Conservation (phyloP, 1,284 basidiomycete species). For the Athelia psychrophila region DNA sequence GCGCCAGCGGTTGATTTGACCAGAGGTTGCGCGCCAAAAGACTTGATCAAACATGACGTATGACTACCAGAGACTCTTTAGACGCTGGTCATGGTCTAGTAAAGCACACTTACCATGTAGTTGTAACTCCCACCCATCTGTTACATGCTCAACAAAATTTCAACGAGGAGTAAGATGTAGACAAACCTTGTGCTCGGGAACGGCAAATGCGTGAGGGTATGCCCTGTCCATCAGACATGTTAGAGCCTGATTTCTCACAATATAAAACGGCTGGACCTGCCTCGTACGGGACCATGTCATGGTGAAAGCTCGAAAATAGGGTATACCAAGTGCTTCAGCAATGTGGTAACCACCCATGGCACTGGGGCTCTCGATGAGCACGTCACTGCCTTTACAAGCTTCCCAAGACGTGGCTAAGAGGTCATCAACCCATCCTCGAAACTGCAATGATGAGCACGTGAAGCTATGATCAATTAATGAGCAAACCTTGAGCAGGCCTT, state of each 20-base stretch:
- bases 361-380: conserved; percentile 92
- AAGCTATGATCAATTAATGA: conserved; percentile 1
- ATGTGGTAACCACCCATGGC: conserved; percentile 99
- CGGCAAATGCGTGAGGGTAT: conserved; percentile 97
- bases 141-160: conserved; percentile 14
- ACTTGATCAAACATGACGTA: conserved; percentile 97
- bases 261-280: conserved; percentile 28
- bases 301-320: conserved; percentile 91
- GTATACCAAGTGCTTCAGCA: conserved; percentile 89
- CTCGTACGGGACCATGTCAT: conserved; percentile 83
- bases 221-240: conserved; percentile 48
- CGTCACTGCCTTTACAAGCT: conserved; percentile 92
- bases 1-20: conserved; percentile 95
- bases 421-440: conserved; percentile 97
- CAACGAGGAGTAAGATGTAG: not conserved
- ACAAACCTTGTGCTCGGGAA: conserved; percentile 81
- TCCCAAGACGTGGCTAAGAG: conserved; percentile 92
- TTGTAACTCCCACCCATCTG: conserved; percentile 96
- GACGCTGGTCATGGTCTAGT: too few relatives aligned
- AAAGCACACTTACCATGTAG: conserved; percentile 75
- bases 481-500: conserved; percentile 79
- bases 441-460: conserved; percentile 42
- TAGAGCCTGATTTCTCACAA: not conserved
- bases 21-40: conserved; percentile 93
- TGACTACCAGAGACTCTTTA: conserved; percentile 40